A percentile compares a stretch with the other conserved stretches of the same genome.
Evolutionary conservation across 495 filamentous ascomycete species (phyloP).

Genomic region (Peziza echinospora): DNA sequence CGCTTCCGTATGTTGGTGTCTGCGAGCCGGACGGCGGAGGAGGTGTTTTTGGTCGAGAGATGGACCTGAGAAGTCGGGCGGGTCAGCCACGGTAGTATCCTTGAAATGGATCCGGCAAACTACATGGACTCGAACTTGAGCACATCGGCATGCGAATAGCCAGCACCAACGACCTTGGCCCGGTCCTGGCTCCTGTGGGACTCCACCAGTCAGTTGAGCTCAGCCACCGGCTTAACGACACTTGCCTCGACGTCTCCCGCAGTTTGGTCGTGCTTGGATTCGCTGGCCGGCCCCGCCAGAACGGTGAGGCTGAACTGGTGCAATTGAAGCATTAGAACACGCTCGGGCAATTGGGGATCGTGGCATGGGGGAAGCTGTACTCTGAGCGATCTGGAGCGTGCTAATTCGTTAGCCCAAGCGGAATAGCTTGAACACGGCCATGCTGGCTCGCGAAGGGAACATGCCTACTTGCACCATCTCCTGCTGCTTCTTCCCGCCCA

Average conservation of each 20-base stretch:
- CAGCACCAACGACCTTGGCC: constrained; percentile 72
- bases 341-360: neutral
- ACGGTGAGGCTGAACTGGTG: constrained; percentile 60
- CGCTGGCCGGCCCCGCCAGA: constrained; percentile 51
- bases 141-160: constrained; percentile 91
- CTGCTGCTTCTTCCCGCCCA: constrained; percentile 47
- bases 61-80: constrained; percentile 30
- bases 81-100: no score
- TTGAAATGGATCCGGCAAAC: neutral
- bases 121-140: constrained; percentile 65
- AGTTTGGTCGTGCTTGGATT: constrained; percentile 20
- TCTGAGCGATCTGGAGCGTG: constrained; percentile 33
- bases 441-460: constrained; percentile 18
- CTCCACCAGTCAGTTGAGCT: no score
- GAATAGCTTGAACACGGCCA: no score
- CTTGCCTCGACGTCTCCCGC: neutral
- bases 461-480: constrained; percentile 99
- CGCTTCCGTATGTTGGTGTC: constrained; percentile 17
- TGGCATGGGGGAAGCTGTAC: constrained; percentile 24
- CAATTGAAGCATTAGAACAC: constrained; percentile 12
- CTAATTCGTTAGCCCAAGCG: constrained; percentile 1
- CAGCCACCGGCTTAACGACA: no score
- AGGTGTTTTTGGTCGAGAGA: constrained; percentile 36
- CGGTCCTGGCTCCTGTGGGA: constrained; percentile 41
- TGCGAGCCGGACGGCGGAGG: constrained; percentile 4